Base-by-base conservation (phyloP, 768 basidiomycete genomes). In the Phylloporus scabripes region DNA sequence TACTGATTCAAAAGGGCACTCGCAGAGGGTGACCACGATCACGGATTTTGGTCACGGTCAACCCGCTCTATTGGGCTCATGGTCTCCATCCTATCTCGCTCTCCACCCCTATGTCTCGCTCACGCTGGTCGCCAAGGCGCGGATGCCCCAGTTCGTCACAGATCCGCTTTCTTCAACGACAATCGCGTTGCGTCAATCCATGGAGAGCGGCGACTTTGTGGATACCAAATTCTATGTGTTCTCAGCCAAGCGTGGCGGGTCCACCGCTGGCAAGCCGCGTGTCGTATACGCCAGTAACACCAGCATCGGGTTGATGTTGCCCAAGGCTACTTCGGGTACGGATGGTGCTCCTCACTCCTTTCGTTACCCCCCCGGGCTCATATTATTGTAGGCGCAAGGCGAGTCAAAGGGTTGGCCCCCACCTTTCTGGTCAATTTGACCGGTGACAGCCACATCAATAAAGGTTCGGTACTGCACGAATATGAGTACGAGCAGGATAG, bases 221-320 rank as follows among this genome's bases (percentile, higher is more conserved):
- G 58, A 65, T 38, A 65, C 63, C 6, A 65, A 61, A 29, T 65
- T 67, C 33, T 55, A 67, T 12, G 65, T 24, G 23, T 63, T 60
- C 45, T 65, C 65, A 14, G 42, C 52, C 12, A 59, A 49, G 41
- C 42, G 50, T 20, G 18, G 46, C 2, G 42, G 54, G 10, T 7
- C 37, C 11, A 50, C 40, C 28, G 60, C 54, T 45, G 51, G 57
- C 20, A 59, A 31, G 12, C 65, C 62, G 1, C 65, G 60, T 24
- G 29, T 49, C 40, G 54, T 64, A 42, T 64, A 67, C 20, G 63
- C 51, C 34, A 64, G 60, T 17, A 54, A 17, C 3, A 24, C 32
- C n/a, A 57, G 62, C 45, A 45, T 57, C 6, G 44, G 52, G 14
- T 4, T 63, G 36, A 26, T 33, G 8, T 31, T 60, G 11, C 62